Evolutionary conservation across 2,329 filamentous ascomycete species (phyloP), one percentile per base, ranked within the genome.

Genomic region (Tolypocladium guangdongense): DNA sequence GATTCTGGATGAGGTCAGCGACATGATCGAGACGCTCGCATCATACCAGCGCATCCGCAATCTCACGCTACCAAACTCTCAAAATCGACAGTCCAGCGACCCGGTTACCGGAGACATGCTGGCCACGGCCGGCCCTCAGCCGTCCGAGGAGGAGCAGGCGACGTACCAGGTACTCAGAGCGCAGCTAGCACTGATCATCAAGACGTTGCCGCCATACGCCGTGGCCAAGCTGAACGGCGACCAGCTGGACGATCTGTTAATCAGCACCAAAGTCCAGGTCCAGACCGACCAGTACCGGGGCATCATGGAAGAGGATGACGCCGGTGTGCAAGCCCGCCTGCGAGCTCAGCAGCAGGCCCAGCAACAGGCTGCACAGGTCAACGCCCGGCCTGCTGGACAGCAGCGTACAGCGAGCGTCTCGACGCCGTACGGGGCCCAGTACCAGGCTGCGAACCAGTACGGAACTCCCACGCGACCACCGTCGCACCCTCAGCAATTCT

Each of bases 181-280:
- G 4, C 88, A 91, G 64, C 74, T 96, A 22, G 75, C 82, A 0
- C 73, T 90, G 33, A 82, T 95, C 57, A 80, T 95, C 56, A 78
- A 86, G 58, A 82, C 80, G 39, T 72, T 96, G 12, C 90, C 90
- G 1, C 90, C 90, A 1, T 93, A 90, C 64, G 88, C 87, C 1
- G 87, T 96, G 27, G 85, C 90, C 7, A 92, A 93, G 63, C 74
- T 96, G 56, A 86, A 95, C 62, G 90, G 90, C 11, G 87, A 95
- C 64, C 87, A 90, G 66, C 72, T 95, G n/a, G 86, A 85, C 33
- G 87, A 90, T 54, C 74, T 96, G 49, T 85, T 88, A 57, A 86
- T 95, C 64, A 92, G 86, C 70, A 88, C 83, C 47, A 89, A 83
- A 64, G 79, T 96, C 22, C 72, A 89, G 55, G 75, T 95, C 48